Percentiles rank a stretch among this genome's conserved stretches.
These are phyloP conservation scores for Fomitopsis pulvina DNA, from an alignment of 768 basidiomycete species.

Conservation along the genomic window DNA sequence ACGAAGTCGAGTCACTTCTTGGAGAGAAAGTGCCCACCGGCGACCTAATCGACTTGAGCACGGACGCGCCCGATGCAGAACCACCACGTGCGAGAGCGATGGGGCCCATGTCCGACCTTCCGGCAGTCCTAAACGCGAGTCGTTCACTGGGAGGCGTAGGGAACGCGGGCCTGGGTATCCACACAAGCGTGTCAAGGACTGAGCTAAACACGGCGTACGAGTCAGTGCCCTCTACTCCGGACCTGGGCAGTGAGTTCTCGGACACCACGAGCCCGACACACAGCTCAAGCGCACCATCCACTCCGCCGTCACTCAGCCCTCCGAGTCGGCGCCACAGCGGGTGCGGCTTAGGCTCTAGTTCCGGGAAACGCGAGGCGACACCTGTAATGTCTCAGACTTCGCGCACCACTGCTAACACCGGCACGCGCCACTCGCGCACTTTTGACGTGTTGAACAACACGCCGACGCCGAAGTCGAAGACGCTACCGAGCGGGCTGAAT, in stretches of 20 bases:
- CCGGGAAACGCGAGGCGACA: constrained; percentile 2
- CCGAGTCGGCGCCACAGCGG: constrained; percentile 13
- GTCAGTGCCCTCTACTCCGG: constrained; percentile 45
- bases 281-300: constrained; percentile 47
- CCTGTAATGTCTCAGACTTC: constrained; percentile 1
- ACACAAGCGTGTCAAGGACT: constrained; percentile 5
- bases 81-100: constrained; percentile 1
- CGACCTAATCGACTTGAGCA: constrained; percentile 19
- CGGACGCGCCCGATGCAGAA: constrained; percentile 1
- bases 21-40: constrained; percentile 10
- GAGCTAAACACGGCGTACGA: constrained; percentile 18
- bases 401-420: neutral
- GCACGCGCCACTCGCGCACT: neutral
- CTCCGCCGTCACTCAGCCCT: constrained; percentile 37
- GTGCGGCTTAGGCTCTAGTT: neutral
- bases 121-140: constrained; percentile 3
- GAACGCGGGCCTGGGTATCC: constrained; percentile 4
- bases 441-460: constrained; percentile 10
- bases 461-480: constrained; percentile 22
- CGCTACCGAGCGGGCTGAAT: constrained; percentile 8
- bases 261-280: constrained; percentile 38
- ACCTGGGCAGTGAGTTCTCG: constrained; percentile 53
- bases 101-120: constrained; percentile 17
- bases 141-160: neutral
- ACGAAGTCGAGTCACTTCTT: constrained; percentile 18